These are phyloP conservation scores for Acidiella bohemica DNA, from an alignment of 495 filamentous ascomycete genomes.

Conservation along the genomic window DNA sequence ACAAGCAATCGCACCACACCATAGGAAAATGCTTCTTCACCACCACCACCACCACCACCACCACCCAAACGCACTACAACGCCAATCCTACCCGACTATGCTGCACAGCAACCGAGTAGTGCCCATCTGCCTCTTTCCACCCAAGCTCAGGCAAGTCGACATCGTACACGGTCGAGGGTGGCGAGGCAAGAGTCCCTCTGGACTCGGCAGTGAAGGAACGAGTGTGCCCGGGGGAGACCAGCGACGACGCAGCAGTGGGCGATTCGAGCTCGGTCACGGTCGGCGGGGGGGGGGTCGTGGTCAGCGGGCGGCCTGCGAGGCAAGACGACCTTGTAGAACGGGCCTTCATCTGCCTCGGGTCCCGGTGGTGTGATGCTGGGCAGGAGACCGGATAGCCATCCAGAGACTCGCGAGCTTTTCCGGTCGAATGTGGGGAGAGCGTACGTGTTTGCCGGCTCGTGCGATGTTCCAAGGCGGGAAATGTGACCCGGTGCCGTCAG, in stretches of 20 bases:
- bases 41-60: too few relatives aligned
- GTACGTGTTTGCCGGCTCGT: neutral
- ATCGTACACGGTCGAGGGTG: slow-evolving; percentile 1
- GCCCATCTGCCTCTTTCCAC: neutral
- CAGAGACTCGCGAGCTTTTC: slow-evolving; percentile 10
- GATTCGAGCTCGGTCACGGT: slow-evolving; percentile 4
- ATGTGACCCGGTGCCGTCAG: slow-evolving; percentile 2
- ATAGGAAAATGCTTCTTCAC: neutral
- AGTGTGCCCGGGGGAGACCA: slow-evolving; percentile 10
- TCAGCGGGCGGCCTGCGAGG: neutral
- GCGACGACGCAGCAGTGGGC: slow-evolving; percentile 14
- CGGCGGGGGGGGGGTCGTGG: neutral
- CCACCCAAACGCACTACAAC: too few relatives aligned
- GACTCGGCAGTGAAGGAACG: slow-evolving; percentile 17
- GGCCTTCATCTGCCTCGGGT: neutral
- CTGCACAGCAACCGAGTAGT: slow-evolving; percentile 2
- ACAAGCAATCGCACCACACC: neutral
- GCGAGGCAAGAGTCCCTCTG: slow-evolving; percentile 6
- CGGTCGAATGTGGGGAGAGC: too few relatives aligned
- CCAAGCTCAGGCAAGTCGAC: neutral
- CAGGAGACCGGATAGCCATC: slow-evolving; percentile 11
- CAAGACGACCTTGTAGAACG: slow-evolving; percentile 14
- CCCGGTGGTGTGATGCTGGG: neutral
- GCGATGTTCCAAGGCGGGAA: neutral
- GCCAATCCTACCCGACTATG: slow-evolving; percentile 12